Conservation (phyloP, 257 asterid species). For the Solanum bulbocastanum region DNA sequence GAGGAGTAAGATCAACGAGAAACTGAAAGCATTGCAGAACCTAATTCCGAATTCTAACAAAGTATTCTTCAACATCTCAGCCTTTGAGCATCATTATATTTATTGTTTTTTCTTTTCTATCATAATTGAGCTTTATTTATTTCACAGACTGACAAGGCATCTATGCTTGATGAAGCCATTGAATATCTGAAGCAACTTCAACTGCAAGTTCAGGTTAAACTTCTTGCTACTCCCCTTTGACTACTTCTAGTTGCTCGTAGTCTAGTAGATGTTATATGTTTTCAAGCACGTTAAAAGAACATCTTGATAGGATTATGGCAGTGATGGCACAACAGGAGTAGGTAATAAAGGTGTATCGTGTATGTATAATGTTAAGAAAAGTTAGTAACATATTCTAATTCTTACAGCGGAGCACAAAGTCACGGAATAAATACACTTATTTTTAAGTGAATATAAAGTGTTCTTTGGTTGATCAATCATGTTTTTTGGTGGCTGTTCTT, state of each 20-base stretch:
- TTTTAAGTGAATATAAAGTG: not conserved
- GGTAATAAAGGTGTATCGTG: not conserved
- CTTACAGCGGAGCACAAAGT: not conserved
- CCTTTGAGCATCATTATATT: not conserved
- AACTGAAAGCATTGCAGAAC: conserved; percentile 85
- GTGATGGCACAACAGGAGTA: not conserved
- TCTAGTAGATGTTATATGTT: not conserved
- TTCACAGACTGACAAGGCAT: conserved; percentile 88
- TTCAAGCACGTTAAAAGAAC: not conserved
- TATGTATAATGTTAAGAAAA: not conserved
- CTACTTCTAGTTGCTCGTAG: not conserved
- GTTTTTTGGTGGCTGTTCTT: not conserved
- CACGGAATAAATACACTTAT: not conserved
- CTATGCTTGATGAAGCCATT: conserved; percentile 96
- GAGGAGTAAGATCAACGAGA: conserved; percentile 92
- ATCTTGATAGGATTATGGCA: not conserved
- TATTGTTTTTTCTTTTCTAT: not conserved
- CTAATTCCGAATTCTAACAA: conserved; percentile 89
- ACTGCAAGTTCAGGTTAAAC: conserved; percentile 84
- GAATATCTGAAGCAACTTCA: conserved; percentile 97
- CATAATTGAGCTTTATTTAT: conserved; percentile 9
- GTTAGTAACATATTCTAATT: not conserved
- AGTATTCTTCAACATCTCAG: conserved; percentile 13
- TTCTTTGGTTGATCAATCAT: not conserved
- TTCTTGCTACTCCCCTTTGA: conserved; percentile 5